Evolutionary conservation across 2,329 filamentous ascomycete species (phyloP), one percentile per base, ranked within the genome.

Genomic region (Pseudophaeomoniella oleicola): DNA sequence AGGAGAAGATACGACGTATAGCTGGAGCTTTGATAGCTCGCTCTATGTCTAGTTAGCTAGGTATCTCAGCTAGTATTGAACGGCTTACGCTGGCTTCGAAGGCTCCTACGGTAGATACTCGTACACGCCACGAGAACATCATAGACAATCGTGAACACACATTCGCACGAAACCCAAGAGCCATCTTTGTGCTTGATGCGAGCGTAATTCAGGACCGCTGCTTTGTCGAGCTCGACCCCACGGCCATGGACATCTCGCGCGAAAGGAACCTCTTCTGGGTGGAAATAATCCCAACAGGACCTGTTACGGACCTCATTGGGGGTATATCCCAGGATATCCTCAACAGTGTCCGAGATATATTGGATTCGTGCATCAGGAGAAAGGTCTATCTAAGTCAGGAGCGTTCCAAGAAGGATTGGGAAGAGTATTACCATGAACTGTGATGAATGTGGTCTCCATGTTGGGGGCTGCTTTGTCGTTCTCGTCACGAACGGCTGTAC

Each of bases 371-470:
- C 84, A 53, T 88, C 78, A 39, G 71, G 65, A 31, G 75, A 72
- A 41, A 88, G 68, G 57, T 87, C 83, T 87, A 45, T 19, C 40
- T 34, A 33, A 32, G 36, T 49, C 42, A 48, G 41, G 33, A 39
- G 34, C 34, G 22, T 45, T 33, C 35, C 22, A 35, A 22, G 22
- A 38, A 16, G 37, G 31, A 37, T 37, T 34, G 36, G 30, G 32
- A 32, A 32, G 33, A 43, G 37, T 12, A 34, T 63, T 62, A 82
- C 84, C 84, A 55, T 90, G 84, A 53, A 92, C 90, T 47, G 83
- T 86, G 63, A 92, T 90, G 62, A 92, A 92, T 19, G 84, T 90
- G 47, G 81, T 81, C 59, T 87, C 81, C 81, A 84, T 83, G 18
- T 22, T 42, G 37, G 13, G 6, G 33, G 19, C 15, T 27, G 19